Base-by-base conservation (phyloP, 495 filamentous ascomycete genomes). In the Trichoderma virens region DNA sequence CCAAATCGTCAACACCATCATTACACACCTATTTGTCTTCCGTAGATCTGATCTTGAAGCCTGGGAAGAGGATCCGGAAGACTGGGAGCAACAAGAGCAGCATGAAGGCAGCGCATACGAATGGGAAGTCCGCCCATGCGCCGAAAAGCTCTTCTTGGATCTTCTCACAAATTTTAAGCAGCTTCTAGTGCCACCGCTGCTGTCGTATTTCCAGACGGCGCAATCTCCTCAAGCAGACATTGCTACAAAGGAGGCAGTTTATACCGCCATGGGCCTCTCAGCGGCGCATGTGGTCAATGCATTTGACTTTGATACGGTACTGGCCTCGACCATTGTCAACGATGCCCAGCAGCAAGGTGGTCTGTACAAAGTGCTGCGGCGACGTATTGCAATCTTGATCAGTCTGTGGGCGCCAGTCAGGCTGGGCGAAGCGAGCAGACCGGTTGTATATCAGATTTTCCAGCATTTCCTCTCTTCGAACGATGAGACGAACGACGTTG, bases 141-240 rank as follows among this genome's bases (percentile, higher is more conserved):
- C 92, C 0, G 93, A 98, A 74, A 95, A 92, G 73, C 80, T 98
- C 18, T 96, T 97, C 72, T 80, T 98, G 68, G 94, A 97, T 67
- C 82, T 98, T 1, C 83, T 96, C 28, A 89, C 89, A 41, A 87
- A 96, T 72, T 92, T 90, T 80, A 95, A 91, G 72, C 80, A 86
- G 25, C 74, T 94, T 23, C 80, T 96, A 3, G 81, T 90, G 30
- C 80, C 85, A 39, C 91, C 91, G 2, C 78, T 98, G 11, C 73
- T 97, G 64, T 80, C 80, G 13, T 92, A 96, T 60, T 96, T 96
- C 73, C 77, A 86, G 59, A 83, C 83, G 0, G 87, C 90, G 62
- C 85, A 88, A 60, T 84, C 88, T 80, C 78, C 82, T 70, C 72
- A 78, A 34, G 82, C 86, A 47, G 83, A 93, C 66, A 83, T 97